phyloP scores from a whole-genome alignment of 2,329 filamentous ascomycete genomes.

The Alternaria tenuissima region DNA sequence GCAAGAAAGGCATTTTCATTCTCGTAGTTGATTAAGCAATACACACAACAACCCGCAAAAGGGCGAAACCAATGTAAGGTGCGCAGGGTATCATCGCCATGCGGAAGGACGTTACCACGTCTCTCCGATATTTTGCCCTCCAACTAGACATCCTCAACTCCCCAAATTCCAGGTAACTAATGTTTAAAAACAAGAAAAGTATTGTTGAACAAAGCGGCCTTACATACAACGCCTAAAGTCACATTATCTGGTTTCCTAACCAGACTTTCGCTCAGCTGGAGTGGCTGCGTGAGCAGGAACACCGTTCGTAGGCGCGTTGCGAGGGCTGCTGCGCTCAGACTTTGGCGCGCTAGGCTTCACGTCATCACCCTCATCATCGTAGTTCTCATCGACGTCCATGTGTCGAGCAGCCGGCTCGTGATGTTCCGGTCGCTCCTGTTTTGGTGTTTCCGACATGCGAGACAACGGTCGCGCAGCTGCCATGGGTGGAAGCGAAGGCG shows the following conservation, averaged over 20 bases:
- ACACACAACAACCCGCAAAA: slow-evolving; percentile 15
- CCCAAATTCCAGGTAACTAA: neutral
- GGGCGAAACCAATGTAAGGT: slow-evolving; percentile 8
- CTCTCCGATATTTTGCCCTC: slow-evolving; percentile 11
- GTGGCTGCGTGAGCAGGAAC: slow-evolving; percentile 43
- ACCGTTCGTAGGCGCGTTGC: slow-evolving; percentile 46
- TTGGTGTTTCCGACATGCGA: slow-evolving; percentile 56
- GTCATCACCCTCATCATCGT: slow-evolving; percentile 93
- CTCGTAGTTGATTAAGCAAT: slow-evolving; percentile 13
- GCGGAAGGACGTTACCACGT: slow-evolving; percentile 15
- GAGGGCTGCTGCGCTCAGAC: slow-evolving; percentile 57
- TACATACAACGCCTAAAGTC: neutral
- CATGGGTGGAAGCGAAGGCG: slow-evolving; percentile 66
- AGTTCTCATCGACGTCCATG: slow-evolving; percentile 97
- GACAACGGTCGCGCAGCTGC: slow-evolving; percentile 58
- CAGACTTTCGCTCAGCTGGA: slow-evolving; percentile 47
- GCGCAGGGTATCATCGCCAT: slow-evolving; percentile 22
- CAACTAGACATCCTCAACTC: slow-evolving; percentile 11
- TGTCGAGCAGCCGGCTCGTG: slow-evolving; percentile 89
- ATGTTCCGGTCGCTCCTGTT: slow-evolving; percentile 55
- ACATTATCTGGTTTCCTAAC: slow-evolving; percentile 18
- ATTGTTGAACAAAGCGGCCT: neutral
- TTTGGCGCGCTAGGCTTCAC: slow-evolving; percentile 64
- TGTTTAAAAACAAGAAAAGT: neutral
- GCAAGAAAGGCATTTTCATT: slow-evolving; percentile 16